Base-by-base conservation (phyloP, 1,284 basidiomycete species). In the Ustilago sp. region DNA sequence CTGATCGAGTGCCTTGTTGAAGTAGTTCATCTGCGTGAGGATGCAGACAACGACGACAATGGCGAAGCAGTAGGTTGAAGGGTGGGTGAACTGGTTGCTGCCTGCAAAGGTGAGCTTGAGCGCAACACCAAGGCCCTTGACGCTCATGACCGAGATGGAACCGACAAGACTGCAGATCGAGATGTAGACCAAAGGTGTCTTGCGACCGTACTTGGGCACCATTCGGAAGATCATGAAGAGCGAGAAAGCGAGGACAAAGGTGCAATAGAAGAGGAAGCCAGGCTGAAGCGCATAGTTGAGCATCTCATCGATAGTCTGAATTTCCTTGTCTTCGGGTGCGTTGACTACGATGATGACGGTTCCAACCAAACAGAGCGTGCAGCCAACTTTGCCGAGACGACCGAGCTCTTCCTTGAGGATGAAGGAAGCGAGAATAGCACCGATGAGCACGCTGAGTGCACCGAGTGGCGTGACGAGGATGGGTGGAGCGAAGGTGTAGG, bases 21-120 rank as follows among this genome's bases (percentile, higher is more conserved):
- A 98, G 88, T 97, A 99, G 88, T 98, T 96, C 93, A 97, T 95
- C 88, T 98, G 95, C 2, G 97, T 91, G 59, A 97, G 85, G 83
- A 99, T 98, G 87, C 94, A 98, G 3, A 91, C 88, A 1, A 90
- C 90, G 4, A 95, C 93, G 38, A 94, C 91, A 59, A 94, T 89
- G 48, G 91, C 94, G 83, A 99, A 98, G 53, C 98, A 90, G 86
- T 98, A 99, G 12, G 97, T 99, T 85, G 93, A 94, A 36, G 93
- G 91, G 86, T 96, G 93, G 1, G 92, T 92, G 86, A 99, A 93
- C 87, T 99, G 96, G 87, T 99, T 99, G 86, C 94, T 94, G 57
- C 96, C 96, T 9, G 91, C 90, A 76, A 98, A 89, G 0, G 95
- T 98, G 71, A 99, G 90, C 87, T 98, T 98, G 84, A 99, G 90